These are phyloP conservation scores for Phlebopus sp. DNA, from an alignment of 1,284 basidiomycete species.

Conservation along the genomic window DNA sequence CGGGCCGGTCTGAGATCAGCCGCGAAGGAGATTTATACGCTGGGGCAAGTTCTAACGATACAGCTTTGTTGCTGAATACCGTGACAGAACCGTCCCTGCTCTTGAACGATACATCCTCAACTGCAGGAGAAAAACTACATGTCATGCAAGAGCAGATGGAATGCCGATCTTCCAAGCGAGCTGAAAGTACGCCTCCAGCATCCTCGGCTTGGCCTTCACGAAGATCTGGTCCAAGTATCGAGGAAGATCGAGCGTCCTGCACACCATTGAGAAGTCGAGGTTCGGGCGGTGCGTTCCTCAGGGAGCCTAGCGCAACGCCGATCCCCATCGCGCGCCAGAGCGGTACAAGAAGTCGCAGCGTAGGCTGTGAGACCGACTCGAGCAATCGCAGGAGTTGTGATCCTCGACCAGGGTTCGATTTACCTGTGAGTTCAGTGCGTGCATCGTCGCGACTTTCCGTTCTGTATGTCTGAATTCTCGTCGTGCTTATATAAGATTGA, in stretches of 20 bases:
- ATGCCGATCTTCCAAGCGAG: conserved; percentile 15
- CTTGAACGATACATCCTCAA: conserved; percentile 15
- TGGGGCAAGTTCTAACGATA: conserved; percentile 25
- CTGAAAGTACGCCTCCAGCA: conserved; percentile 30
- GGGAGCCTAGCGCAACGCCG: conserved; percentile 26
- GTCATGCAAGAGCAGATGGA: conserved; percentile 16
- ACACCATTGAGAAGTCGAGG: conserved; percentile 6
- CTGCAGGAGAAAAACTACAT: conserved; percentile 18
- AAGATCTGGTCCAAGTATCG: conserved; percentile 11
- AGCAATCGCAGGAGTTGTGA: conserved; percentile 15
- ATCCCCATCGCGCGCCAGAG: conserved; percentile 21
- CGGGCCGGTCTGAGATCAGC: conserved; percentile 22
- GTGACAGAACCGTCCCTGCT: conserved; percentile 25
- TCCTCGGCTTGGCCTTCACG: conserved; percentile 23
- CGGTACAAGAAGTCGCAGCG: conserved; percentile 26
- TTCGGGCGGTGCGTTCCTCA: conserved; percentile 20
- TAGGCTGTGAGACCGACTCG: conserved; percentile 17
- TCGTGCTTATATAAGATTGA: background rate
- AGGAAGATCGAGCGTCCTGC: conserved; percentile 13
- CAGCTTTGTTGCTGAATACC: conserved; percentile 21
- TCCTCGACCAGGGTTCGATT: background rate
- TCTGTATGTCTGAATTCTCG: background rate
- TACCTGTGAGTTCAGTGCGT: conserved; percentile 2
- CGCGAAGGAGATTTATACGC: conserved; percentile 17
- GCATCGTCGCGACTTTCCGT: background rate